Base-by-base conservation (phyloP, 1,139 yeast species). In the Saccharomyces hybrid region DNA sequence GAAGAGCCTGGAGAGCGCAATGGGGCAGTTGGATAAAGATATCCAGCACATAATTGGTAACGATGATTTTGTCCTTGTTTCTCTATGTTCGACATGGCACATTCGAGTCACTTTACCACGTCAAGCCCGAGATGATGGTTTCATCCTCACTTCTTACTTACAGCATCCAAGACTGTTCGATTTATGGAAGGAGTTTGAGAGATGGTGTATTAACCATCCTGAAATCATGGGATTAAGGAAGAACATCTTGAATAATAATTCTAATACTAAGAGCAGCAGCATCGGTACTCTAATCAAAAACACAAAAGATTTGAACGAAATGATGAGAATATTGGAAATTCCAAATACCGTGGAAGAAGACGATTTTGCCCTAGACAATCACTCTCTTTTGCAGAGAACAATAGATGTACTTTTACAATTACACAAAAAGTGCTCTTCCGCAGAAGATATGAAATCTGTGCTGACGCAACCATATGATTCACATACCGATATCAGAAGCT, bases 161-260 rank as follows among this genome's bases (percentile, higher is more conserved):
- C 88, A 84, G 66, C 84, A 84, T 61, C 89, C 96, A 1, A 76
- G 83, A 49, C 78, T 86, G 28, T 89, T 88, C 71, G 96, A 89
- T 69, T 73, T 91, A 57, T 79, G 81, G 63, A 80, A 78, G 56
- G 97, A 90, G 69, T 88, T 79, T 67, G 68, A 78, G 47, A 84
- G 83, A 64, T 87, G 90, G 89, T 86, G 84, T 67, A 73, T 76
- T 8, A 83, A 82, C 63, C 81, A 38, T 38, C 44, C 44, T 21
- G 44, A 38, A 19, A 16, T 38, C 9, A 19, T 38, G 44, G 44
- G 12, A 38, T 24, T 16, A 38, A 38, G 11, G 44, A 38, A 19
- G 9, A 11, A 6, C 12, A 19, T 11, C 8, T 9, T 24, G n/a
- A 38, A 38, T 19, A 38, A 38, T 19, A 16, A 38, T 11, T 38